A percentile compares a stretch with the other conserved stretches of the same genome.
phyloP scores from a whole-genome alignment of 495 filamentous ascomycete species.

The Xylaria sp. region DNA sequence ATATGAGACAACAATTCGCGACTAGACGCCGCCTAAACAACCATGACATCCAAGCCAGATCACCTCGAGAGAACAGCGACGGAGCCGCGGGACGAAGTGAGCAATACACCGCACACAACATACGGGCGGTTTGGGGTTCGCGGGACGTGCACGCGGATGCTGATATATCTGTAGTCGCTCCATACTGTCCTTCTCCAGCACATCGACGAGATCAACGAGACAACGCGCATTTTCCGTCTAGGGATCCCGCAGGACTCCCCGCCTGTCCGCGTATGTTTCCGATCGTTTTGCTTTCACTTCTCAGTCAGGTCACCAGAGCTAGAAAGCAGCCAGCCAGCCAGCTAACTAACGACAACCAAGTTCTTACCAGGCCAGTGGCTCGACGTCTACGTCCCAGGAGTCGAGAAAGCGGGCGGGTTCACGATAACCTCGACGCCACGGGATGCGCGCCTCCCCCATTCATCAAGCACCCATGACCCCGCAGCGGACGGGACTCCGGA shows the following conservation, averaged over 20 bases:
- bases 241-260: slow-evolving; percentile 32
- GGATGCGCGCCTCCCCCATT: slow-evolving; percentile 44
- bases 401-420: slow-evolving; percentile 78
- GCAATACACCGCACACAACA: slow-evolving; percentile 7
- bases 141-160: neutral
- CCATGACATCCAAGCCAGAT: slow-evolving; percentile 29
- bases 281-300: neutral
- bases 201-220: slow-evolving; percentile 44
- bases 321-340: neutral
- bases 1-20: neutral
- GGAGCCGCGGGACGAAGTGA: slow-evolving; percentile 68
- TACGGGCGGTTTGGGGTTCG: neutral
- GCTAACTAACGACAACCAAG: slow-evolving; percentile 39
- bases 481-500: neutral
- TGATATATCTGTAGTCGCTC: slow-evolving; percentile 40
- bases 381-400: slow-evolving; percentile 74
- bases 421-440: slow-evolving; percentile 82
- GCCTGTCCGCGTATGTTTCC: slow-evolving; percentile 37
- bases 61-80: slow-evolving; percentile 72
- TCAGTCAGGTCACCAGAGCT: neutral
- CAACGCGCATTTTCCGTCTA: slow-evolving; percentile 50
- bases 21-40: neutral
- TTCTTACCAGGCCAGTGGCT: slow-evolving; percentile 93
- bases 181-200: slow-evolving; percentile 44
- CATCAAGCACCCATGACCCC: neutral